Conservation (phyloP, 257 asterid genomes). For the Striga asiatica region DNA sequence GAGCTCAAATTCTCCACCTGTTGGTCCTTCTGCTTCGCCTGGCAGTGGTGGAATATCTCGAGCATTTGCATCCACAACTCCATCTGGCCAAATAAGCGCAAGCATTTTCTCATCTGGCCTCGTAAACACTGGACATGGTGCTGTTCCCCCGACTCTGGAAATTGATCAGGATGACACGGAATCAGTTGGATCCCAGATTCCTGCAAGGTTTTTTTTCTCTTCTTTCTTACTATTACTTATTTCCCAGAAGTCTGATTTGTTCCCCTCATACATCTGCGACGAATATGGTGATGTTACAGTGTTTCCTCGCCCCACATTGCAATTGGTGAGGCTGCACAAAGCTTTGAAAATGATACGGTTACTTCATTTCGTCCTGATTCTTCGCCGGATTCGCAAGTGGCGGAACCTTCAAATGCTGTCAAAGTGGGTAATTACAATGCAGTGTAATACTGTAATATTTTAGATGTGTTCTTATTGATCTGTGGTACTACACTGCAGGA, state of each 20-base stretch:
- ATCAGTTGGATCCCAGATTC: conserved; percentile 39
- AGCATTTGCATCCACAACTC: conserved; percentile 38
- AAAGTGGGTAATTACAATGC: conserved; percentile 38
- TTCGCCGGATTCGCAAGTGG: conserved; percentile 42
- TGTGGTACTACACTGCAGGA: conserved; percentile 35
- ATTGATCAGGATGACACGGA: conserved; percentile 50
- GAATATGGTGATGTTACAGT: conserved; percentile 28
- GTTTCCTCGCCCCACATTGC: conserved; percentile 42
- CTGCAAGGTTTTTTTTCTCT: conserved; percentile 37
- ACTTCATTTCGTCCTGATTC: conserved; percentile 41
- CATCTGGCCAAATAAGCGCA: conserved; percentile 49
- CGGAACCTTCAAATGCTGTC: conserved; percentile 41
- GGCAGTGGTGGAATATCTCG: conserved; percentile 42
- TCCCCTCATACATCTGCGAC: not conserved
- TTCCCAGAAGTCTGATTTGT: not conserved
- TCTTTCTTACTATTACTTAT: not conserved
- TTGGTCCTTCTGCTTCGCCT: conserved; percentile 53
- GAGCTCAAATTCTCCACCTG: conserved; percentile 57
- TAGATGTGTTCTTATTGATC: conserved; percentile 3
- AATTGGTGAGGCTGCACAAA: conserved; percentile 43
- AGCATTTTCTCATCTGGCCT: conserved; percentile 46
- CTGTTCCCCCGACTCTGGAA: conserved; percentile 50
- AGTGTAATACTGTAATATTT: not conserved
- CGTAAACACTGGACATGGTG: conserved; percentile 41
- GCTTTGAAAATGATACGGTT: conserved; percentile 40